These are phyloP conservation scores for Gracilaria caudata DNA, from an alignment of 23 red algal species.

Conservation along the genomic window DNA sequence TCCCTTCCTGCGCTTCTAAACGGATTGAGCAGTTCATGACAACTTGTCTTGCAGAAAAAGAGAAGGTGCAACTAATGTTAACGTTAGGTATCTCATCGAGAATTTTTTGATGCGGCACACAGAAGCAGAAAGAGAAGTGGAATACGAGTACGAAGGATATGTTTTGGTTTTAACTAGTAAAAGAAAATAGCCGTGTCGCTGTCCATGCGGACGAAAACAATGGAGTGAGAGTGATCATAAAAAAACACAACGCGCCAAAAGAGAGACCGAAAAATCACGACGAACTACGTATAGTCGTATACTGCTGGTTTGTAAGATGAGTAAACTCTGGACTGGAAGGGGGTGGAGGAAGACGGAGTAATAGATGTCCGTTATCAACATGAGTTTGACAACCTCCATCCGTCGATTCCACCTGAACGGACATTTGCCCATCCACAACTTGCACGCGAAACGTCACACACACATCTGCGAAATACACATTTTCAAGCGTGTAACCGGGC, in stretches of 20 bases:
- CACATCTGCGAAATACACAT: constrained; percentile 16
- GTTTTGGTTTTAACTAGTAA: no score
- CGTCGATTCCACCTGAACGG: constrained; percentile 4
- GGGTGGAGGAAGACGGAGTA: background rate
- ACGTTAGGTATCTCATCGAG: no score
- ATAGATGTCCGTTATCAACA: background rate
- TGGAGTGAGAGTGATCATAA: background rate
- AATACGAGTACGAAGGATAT: no score
- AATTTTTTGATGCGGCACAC: no score
- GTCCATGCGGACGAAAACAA: background rate
- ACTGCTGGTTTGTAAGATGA: constrained; percentile 6
- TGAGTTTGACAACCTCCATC: background rate
- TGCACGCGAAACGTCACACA: constrained; percentile 25
- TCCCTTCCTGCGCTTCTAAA: no score
- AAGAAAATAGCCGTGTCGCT: no score
- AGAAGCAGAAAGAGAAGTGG: no score
- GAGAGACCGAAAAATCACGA: background rate
- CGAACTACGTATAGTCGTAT: background rate
- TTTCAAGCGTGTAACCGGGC: constrained; percentile 11
- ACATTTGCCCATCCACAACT: background rate
- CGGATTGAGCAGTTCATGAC: no score
- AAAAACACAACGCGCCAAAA: background rate
- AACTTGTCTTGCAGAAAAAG: no score
- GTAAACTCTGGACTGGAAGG: constrained; percentile 13
- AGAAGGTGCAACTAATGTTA: no score